These are phyloP conservation scores for Entophlyctis luteolus DNA, from an alignment of 192 early-diverging fungal genomes.

Conservation along the genomic window DNA sequence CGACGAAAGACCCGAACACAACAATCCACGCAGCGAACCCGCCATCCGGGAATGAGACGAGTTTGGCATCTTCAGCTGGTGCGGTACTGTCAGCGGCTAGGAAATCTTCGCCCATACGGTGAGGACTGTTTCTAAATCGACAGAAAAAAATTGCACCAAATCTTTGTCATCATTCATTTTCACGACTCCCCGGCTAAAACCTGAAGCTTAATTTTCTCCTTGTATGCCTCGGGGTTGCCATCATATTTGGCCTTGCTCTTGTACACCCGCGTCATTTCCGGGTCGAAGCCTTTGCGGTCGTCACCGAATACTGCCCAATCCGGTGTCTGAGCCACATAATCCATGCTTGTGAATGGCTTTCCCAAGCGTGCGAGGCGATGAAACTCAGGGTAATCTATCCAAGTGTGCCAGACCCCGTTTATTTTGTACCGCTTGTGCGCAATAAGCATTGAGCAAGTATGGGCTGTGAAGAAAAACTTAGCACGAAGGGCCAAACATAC, in stretches of 20 bases:
- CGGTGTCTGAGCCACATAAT: constrained; percentile 68
- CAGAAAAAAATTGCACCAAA: no score
- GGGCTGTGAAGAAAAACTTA: constrained; percentile 28
- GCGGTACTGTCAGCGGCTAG: no score
- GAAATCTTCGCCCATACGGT: no score
- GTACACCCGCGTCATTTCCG: constrained; percentile 62
- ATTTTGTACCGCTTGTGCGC: constrained; percentile 64
- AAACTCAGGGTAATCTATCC: constrained; percentile 71
- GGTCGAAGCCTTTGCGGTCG: constrained; percentile 65
- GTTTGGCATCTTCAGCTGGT: not conserved
- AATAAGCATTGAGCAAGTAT: constrained; percentile 66
- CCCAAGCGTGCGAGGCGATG: constrained; percentile 48
- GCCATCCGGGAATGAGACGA: not conserved
- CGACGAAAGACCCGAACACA: constrained; percentile 7
- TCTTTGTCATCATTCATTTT: no score
- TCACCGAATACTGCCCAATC: constrained; percentile 67
- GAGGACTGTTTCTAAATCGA: no score
- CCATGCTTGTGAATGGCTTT: constrained; percentile 51
- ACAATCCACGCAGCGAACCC: not conserved
- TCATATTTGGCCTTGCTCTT: constrained; percentile 46
- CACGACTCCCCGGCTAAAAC: not conserved
- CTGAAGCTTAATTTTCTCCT: not conserved
- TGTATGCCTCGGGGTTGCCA: constrained; percentile 12
- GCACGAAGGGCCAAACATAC: not conserved
- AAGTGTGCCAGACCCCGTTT: constrained; percentile 65